These are phyloP conservation scores for Cercospora sesami DNA, from an alignment of 2,329 filamentous ascomycete species.

Conservation along the genomic window DNA sequence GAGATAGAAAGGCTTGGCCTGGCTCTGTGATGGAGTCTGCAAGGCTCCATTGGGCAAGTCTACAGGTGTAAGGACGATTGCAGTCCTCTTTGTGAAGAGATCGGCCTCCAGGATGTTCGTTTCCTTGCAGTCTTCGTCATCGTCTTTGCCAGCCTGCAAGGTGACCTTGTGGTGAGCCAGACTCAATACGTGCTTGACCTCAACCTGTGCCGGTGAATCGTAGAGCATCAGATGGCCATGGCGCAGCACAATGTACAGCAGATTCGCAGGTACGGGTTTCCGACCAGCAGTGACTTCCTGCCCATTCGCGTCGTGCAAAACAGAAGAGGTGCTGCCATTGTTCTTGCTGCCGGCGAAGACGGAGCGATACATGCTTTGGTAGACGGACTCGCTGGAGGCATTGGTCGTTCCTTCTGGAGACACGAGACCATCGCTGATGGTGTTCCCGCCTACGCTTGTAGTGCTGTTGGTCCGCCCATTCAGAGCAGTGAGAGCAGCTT, in stretches of 20 bases:
- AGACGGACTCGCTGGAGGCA: slow-evolving; percentile 81
- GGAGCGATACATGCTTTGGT: slow-evolving; percentile 96
- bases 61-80: slow-evolving; percentile 37
- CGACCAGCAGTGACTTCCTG: slow-evolving; percentile 13
- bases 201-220: slow-evolving; percentile 90
- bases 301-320: slow-evolving; percentile 26
- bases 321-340: slow-evolving; percentile 33
- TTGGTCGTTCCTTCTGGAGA: slow-evolving; percentile 16
- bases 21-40: slow-evolving; percentile 39
- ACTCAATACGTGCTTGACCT: slow-evolving; percentile 94
- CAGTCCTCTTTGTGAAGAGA: slow-evolving; percentile 80
- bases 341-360: slow-evolving; percentile 78
- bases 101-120: slow-evolving; percentile 79
- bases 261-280: slow-evolving; percentile 30
- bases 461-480: slow-evolving; percentile 27
- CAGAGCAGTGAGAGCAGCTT: slow-evolving; percentile 33
- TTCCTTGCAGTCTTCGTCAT: slow-evolving; percentile 50
- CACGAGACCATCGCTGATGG: slow-evolving; percentile 14
- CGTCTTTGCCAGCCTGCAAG: slow-evolving; percentile 68
- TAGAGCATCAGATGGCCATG: slow-evolving; percentile 97
- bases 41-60: slow-evolving; percentile 29
- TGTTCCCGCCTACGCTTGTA: slow-evolving; percentile 10
- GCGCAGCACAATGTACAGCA: slow-evolving; percentile 52
- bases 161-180: slow-evolving; percentile 83
- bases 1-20: slow-evolving; percentile 76